Base-by-base conservation (phyloP, 768 basidiomycete genomes). In the Coprinopsis sp. region DNA sequence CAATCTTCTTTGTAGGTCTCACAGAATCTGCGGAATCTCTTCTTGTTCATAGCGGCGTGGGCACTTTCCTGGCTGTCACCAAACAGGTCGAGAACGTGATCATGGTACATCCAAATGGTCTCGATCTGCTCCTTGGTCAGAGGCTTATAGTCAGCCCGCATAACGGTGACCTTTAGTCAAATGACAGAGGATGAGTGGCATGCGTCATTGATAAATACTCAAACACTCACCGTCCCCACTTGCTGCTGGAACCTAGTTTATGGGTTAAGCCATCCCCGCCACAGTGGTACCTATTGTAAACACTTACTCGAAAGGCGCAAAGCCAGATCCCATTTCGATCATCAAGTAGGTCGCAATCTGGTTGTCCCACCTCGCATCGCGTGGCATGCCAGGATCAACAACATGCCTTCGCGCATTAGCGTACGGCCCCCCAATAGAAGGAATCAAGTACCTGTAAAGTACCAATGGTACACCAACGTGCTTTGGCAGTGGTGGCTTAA, bases 91-190 rank as follows among this genome's bases (percentile, higher is more conserved):
- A 42, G 19, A 19, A 42, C 30, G 27, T 19, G 40, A 28, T 42
- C 40, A 18, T 42, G 40, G 27, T 42, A 42, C 40, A 42, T 42
- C 40, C 40, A 42, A 30, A 30, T 29, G 6, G 40, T 42, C 18
- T 42, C 40, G 18, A 42, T 27, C 40, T 42, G 27, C 4, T 4
- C 5, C 40, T 7, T 16, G 6, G 40, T 30, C 7, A 42, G 18
- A 10, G 40, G 24, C 18, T 18, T 7, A 30, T 42, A 42, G 27
- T 42, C 40, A 5, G 25, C 40, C 12, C 40, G 40, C n/a, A 42
- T 42, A 7, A 30, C 40, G 11, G 40, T 42, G 7, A 39, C 38
- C 38, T 39, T 18, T 11, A 39, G 5, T 6, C 38, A 39, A 37
- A 37, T 37, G 10, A 18, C 34, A 13, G 34, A 13, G 18, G 19